A percentile compares a stretch with the other conserved stretches of the same genome.
Evolutionary conservation across 1,284 basidiomycete species (phyloP).

Genomic region (Boletus sp.): DNA sequence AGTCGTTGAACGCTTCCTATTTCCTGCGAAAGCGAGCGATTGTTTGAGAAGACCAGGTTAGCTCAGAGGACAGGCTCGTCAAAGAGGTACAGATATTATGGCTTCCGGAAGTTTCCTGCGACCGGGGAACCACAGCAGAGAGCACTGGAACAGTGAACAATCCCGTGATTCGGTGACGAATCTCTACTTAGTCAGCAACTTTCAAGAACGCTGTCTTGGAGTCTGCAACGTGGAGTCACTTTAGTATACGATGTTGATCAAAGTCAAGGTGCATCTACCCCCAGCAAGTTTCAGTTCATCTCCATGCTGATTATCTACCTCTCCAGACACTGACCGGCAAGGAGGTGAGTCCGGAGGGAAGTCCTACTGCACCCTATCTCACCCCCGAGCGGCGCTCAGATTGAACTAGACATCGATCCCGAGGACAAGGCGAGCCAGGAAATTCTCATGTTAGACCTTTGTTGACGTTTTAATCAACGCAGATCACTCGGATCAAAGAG

Average conservation of each 20-base stretch:
- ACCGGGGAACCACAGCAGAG: no score
- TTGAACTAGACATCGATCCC: conserved; percentile 95
- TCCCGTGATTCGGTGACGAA: no score
- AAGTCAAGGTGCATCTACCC: conserved; percentile 27
- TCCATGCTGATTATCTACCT: not conserved
- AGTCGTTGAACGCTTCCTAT: no score
- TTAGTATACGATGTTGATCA: conserved; percentile 33
- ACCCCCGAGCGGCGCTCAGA: conserved; percentile 49
- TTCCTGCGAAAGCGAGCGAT: not conserved
- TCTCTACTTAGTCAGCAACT: conserved; percentile 25
- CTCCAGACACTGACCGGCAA: conserved; percentile 88
- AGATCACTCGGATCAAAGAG: conserved; percentile 98
- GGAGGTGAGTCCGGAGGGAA: conserved; percentile 61
- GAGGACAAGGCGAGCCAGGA: conserved; percentile 76
- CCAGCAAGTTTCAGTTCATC: not conserved
- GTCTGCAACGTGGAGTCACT: conserved; percentile 1
- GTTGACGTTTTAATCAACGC: conserved; percentile 1
- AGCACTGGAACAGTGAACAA: no score
- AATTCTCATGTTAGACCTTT: not conserved
- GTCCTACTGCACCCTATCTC: conserved; percentile 9
- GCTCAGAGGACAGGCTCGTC: no score
- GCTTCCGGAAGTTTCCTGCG: not conserved
- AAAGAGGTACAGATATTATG: not conserved
- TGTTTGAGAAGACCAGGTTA: no score
- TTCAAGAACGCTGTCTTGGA: not conserved